Evolutionary conservation across 2,329 filamentous ascomycete species (phyloP).

Genomic region (Penicillium sp.): DNA sequence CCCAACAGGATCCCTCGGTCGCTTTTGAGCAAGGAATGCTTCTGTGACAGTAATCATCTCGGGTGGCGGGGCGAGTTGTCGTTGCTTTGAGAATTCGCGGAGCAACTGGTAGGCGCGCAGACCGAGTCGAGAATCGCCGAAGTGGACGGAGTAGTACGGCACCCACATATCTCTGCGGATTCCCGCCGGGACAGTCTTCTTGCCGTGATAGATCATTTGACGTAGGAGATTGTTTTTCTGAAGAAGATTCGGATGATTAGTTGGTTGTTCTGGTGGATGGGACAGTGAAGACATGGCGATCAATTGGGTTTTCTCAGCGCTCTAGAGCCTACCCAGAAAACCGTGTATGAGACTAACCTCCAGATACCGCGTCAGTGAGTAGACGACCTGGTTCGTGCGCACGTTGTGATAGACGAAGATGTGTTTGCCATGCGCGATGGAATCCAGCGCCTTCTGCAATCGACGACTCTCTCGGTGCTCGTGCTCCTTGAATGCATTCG

Average conservation of each 20-base stretch:
- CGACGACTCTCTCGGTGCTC: slow-evolving; percentile 35
- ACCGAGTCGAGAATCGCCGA: slow-evolving; percentile 47
- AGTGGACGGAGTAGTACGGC: slow-evolving; percentile 54
- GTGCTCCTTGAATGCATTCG: slow-evolving; percentile 41
- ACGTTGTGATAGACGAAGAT: slow-evolving; percentile 59
- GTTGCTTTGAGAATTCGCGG: slow-evolving; percentile 55
- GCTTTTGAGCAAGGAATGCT: slow-evolving; percentile 36
- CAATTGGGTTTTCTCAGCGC: background rate
- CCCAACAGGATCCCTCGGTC: slow-evolving; percentile 35
- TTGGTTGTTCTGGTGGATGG: background rate
- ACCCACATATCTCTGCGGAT: slow-evolving; percentile 60
- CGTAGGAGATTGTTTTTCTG: slow-evolving; percentile 50
- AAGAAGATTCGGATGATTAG: slow-evolving; percentile 6
- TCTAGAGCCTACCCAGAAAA: background rate
- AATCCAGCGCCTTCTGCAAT: slow-evolving; percentile 44
- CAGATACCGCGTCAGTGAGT: slow-evolving; percentile 53
- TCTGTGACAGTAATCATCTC: slow-evolving; percentile 44
- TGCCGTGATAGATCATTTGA: slow-evolving; percentile 58
- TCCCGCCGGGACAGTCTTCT: slow-evolving; percentile 54
- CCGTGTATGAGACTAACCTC: slow-evolving; percentile 41
- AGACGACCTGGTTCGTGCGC: slow-evolving; percentile 59
- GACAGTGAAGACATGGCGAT: background rate
- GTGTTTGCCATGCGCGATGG: slow-evolving; percentile 50
- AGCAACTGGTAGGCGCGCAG: slow-evolving; percentile 53
- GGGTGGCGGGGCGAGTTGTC: slow-evolving; percentile 49